Evolutionary conservation across 1,284 basidiomycete species (phyloP).

Genomic region (Moesziomyces globuligerus): DNA sequence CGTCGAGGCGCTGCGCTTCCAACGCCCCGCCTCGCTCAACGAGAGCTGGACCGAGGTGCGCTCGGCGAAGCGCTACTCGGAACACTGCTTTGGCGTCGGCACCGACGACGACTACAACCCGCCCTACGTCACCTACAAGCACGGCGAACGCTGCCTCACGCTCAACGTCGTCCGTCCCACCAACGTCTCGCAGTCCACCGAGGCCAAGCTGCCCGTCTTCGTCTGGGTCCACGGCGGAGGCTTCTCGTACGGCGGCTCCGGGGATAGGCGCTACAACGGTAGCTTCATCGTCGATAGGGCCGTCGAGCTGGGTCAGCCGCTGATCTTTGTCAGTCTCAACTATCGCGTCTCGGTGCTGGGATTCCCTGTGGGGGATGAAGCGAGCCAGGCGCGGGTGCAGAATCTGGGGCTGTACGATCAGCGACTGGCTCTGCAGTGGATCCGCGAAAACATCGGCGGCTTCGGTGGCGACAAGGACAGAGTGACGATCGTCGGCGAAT

Average conservation of each 20-base stretch:
- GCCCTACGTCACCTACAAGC: constrained; percentile 39
- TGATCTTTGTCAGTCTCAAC: constrained; percentile 33
- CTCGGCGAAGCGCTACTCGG: constrained; percentile 32
- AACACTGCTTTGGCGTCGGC: constrained; percentile 26
- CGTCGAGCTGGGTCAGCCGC: constrained; percentile 27
- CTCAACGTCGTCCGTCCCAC: constrained; percentile 38
- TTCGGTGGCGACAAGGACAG: constrained; percentile 47
- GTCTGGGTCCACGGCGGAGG: constrained; percentile 44
- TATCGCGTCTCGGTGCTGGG: constrained; percentile 24
- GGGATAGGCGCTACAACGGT: constrained; percentile 28
- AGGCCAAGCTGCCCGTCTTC: constrained; percentile 25
- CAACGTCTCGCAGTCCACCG: neutral
- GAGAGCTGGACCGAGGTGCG: constrained; percentile 12
- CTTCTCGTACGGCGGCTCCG: constrained; percentile 27
- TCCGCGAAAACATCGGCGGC: constrained; percentile 36
- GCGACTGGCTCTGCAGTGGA: constrained; percentile 47
- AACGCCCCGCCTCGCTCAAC: constrained; percentile 9
- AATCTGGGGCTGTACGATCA: constrained; percentile 49
- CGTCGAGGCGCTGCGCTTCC: constrained; percentile 13
- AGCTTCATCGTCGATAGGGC: constrained; percentile 35
- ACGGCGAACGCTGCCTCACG: constrained; percentile 41
- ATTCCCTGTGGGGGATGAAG: constrained; percentile 14
- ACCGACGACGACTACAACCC: constrained; percentile 25
- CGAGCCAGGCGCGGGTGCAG: constrained; percentile 4
- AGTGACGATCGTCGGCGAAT: constrained; percentile 47